Percentiles rank a stretch among this genome's conserved stretches.
phyloP scores from a whole-genome alignment of 805 yeast genomes.

The Martiniozyma abietophila region DNA sequence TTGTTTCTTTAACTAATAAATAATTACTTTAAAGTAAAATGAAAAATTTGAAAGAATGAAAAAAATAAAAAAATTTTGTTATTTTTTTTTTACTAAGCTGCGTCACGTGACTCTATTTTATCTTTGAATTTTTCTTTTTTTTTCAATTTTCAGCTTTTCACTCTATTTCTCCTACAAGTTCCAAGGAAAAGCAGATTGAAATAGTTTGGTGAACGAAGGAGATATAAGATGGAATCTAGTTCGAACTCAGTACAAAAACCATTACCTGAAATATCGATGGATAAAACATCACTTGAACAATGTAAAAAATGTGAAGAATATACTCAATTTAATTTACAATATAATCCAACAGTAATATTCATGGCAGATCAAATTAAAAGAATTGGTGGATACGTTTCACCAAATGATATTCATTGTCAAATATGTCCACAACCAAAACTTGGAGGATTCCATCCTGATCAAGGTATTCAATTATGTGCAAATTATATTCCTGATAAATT shows the following conservation, averaged over 20 bases:
- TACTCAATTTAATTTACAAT: slow-evolving; percentile 69
- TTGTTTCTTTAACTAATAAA: too few species aligned
- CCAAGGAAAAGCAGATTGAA: too few species aligned
- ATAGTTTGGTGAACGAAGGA: too few species aligned
- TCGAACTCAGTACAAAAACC: too few species aligned
- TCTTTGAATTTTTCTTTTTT: too few species aligned
- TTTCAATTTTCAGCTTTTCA: too few species aligned
- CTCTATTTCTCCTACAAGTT: too few species aligned
- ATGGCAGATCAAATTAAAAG: slow-evolving; percentile 78
- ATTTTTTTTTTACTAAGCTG: too few species aligned
- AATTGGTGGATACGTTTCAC: slow-evolving; percentile 41
- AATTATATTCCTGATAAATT: slow-evolving; percentile 64
- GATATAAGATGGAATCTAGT: too few species aligned
- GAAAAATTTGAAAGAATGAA: background rate
- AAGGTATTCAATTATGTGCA: slow-evolving; percentile 81
- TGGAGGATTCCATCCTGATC: slow-evolving; percentile 90
- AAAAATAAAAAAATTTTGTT: background rate
- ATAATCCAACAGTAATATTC: slow-evolving; percentile 79
- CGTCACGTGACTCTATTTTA: too few species aligned
- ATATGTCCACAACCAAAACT: slow-evolving; percentile 74
- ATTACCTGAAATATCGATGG: too few species aligned
- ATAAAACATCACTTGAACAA: too few species aligned
- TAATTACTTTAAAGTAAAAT: background rate
- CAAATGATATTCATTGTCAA: slow-evolving; percentile 60
- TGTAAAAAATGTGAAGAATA: slow-evolving; percentile 67